phyloP scores from a whole-genome alignment of 2,329 filamentous ascomycete species.

The Alternaria alternata region DNA sequence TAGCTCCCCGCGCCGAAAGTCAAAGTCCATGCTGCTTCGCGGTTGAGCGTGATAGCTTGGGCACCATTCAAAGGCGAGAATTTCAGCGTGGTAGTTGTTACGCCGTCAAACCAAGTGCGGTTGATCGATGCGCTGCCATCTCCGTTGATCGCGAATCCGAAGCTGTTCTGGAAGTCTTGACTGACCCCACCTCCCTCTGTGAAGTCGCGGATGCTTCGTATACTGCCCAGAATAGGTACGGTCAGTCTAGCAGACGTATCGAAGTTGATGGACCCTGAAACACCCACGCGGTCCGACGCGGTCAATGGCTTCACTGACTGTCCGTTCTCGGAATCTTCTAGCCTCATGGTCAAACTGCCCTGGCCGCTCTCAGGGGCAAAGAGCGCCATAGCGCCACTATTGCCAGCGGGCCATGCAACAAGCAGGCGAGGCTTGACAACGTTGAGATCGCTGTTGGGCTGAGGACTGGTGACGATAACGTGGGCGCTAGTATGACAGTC shows the following conservation, averaged over 20 bases:
- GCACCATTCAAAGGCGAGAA: conserved; percentile 49
- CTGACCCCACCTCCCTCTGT: conserved; percentile 65
- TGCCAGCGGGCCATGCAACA: conserved; percentile 70
- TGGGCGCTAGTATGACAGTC: conserved; percentile 68
- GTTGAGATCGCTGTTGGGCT: conserved; percentile 61
- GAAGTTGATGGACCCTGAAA: conserved; percentile 63
- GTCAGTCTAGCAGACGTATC: conserved; percentile 66
- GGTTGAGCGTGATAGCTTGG: conserved; percentile 24
- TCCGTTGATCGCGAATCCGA: conserved; percentile 52
- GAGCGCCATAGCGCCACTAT: conserved; percentile 66
- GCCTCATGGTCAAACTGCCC: conserved; percentile 63
- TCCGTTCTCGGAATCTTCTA: conserved; percentile 59
- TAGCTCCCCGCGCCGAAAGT: conserved; percentile 64
- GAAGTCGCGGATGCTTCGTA: conserved; percentile 70
- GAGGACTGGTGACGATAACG: conserved; percentile 67
- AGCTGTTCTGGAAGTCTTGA: conserved; percentile 63
- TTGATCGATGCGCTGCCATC: conserved; percentile 59
- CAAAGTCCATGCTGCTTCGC: conserved; percentile 50
- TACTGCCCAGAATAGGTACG: conserved; percentile 67
- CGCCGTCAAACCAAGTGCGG: conserved; percentile 69
- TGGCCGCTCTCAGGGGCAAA: conserved; percentile 64
- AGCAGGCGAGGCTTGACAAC: conserved; percentile 67
- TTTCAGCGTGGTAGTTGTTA: conserved; percentile 63
- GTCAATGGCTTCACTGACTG: conserved; percentile 60
- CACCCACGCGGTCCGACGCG: conserved; percentile 56